phyloP scores from a whole-genome alignment of 1,284 basidiomycete species.

The Takashimella koratensis region DNA sequence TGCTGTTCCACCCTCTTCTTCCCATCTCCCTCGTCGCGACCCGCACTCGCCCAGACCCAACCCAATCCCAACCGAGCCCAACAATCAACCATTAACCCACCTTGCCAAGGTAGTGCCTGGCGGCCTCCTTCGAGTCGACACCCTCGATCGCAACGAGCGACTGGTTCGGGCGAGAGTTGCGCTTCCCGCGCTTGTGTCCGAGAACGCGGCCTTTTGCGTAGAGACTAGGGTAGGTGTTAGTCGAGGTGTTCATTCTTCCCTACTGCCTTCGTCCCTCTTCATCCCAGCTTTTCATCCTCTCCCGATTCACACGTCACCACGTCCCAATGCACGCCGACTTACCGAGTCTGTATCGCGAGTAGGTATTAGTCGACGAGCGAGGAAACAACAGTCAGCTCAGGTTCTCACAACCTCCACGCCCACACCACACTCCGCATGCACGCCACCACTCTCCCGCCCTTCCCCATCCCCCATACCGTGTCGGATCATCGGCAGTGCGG shows the following conservation, averaged over 20 bases:
- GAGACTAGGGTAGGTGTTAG: conserved; percentile 48
- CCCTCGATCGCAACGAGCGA: conserved; percentile 97
- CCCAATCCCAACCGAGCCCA: not conserved
- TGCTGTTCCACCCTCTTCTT: not conserved
- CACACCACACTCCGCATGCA: no score
- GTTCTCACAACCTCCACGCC: no score
- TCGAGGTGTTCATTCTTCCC: not conserved
- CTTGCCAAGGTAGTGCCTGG: conserved; percentile 98
- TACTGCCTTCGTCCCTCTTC: not conserved
- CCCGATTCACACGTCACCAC: not conserved
- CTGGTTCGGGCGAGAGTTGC: conserved; percentile 92
- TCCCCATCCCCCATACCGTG: no score
- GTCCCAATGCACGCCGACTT: not conserved
- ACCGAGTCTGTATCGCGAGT: not conserved
- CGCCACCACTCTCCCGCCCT: no score
- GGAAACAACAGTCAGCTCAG: no score
- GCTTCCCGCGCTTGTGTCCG: conserved; percentile 97
- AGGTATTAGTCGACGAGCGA: not conserved
- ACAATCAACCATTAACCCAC: conserved; percentile 53
- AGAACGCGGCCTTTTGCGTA: conserved; percentile 97
- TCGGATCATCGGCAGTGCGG: not conserved
- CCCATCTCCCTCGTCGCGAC: not conserved
- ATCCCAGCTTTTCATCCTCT: not conserved
- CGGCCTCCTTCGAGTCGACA: conserved; percentile 87
- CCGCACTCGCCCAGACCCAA: not conserved